Percentiles rank a stretch among this genome's conserved stretches.
phyloP scores from a whole-genome alignment of 2,329 filamentous ascomycete species.

The Aspergillus ustus region DNA sequence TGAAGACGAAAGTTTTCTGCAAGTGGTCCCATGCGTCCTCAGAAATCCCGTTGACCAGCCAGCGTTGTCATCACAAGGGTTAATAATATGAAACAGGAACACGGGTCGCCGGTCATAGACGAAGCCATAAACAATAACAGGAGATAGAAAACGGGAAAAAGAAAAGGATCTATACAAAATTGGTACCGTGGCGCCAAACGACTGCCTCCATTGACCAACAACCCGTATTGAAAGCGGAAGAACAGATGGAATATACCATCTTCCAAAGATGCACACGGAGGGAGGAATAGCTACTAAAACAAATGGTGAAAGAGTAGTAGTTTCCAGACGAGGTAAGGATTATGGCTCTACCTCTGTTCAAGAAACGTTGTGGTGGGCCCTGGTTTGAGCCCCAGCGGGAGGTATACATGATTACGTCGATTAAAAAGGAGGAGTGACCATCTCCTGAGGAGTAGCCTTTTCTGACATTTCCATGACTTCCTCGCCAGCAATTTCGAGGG shows the following conservation, averaged over 20 bases:
- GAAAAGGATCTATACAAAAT: constrained; percentile 46
- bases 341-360: constrained; percentile 15
- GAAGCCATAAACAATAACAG: constrained; percentile 30
- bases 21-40: constrained; percentile 34
- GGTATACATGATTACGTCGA: constrained; percentile 15
- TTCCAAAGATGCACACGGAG: constrained; percentile 37
- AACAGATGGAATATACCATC: constrained; percentile 40
- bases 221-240: constrained; percentile 36
- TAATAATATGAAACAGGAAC: constrained; percentile 28
- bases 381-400: constrained; percentile 21
- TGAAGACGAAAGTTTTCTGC: constrained; percentile 33
- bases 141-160: constrained; percentile 26
- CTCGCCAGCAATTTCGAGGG: constrained; percentile 82
- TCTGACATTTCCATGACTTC: constrained; percentile 87
- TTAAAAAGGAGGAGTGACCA: constrained; percentile 57
- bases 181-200: constrained; percentile 45
- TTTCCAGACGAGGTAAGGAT: constrained; percentile 23
- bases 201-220: constrained; percentile 40
- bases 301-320: constrained; percentile 38
- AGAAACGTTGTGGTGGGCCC: constrained; percentile 6
- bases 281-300: constrained; percentile 53
- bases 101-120: constrained; percentile 33
- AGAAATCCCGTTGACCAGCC: constrained; percentile 29
- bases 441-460: constrained; percentile 48
- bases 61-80: constrained; percentile 31